Conservation (phyloP, 352 stramenopile genomes). For the Phytophthora boehmeriae region DNA sequence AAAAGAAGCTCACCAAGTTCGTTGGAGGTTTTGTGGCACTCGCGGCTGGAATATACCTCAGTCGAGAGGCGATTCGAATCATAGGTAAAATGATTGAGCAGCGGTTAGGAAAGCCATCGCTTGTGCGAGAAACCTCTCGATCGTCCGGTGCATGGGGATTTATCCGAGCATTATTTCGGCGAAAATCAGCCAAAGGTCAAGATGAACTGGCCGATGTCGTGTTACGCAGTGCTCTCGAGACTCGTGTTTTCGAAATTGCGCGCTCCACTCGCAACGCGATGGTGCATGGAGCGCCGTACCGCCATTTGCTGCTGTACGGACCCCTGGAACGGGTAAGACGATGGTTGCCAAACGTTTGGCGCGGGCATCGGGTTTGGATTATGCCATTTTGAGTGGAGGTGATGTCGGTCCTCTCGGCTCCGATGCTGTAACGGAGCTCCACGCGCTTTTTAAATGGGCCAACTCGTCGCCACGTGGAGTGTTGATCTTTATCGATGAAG, state of each 20-base stretch:
- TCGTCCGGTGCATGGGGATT: conserved; percentile 54
- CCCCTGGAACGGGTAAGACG: conserved; percentile 88
- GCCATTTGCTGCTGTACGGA: conserved; percentile 86
- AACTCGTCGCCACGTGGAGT: conserved; percentile 71
- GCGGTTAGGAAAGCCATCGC: conserved; percentile 68
- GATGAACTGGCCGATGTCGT: conserved; percentile 70
- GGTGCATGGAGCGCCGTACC: conserved; percentile 72
- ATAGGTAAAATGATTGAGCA: conserved; percentile 65
- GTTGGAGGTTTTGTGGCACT: conserved; percentile 64
- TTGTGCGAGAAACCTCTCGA: conserved; percentile 73
- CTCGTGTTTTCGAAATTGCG: conserved; percentile 65
- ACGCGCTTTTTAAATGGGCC: conserved; percentile 86
- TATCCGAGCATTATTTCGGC: conserved; percentile 32
- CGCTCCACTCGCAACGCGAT: conserved; percentile 66
- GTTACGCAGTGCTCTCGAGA: conserved; percentile 55
- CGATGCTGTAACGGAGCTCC: conserved; percentile 80
- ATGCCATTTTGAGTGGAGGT: conserved; percentile 84
- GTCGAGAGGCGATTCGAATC: conserved; percentile 65
- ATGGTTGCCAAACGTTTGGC: conserved; percentile 88
- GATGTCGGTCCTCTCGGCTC: conserved; percentile 83
- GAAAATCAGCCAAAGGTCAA: conserved; percentile 25
- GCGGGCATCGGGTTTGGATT: conserved; percentile 71
- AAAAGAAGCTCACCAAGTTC: conserved; percentile 65
- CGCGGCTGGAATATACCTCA: conserved; percentile 65
- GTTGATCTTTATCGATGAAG: conserved; percentile 90